Percentiles rank a stretch among this genome's conserved stretches.
phyloP scores from a whole-genome alignment of 2,329 filamentous ascomycete species.

The Ceratocystiopsis sp. region DNA sequence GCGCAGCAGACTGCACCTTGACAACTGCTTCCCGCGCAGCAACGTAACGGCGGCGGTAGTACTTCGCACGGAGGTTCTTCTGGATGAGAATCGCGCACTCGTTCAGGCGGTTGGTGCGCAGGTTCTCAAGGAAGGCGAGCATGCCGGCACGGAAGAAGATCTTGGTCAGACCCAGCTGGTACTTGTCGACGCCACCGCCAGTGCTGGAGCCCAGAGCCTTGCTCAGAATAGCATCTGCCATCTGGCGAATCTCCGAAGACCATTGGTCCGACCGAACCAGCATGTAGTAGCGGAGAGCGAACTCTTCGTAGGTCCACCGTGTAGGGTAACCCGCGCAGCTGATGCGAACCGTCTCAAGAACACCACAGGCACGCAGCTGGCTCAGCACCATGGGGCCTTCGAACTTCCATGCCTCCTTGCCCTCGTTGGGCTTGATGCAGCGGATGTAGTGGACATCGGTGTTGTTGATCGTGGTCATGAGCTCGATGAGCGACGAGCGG shows the following conservation, averaged over 20 bases:
- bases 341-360: slow-evolving; percentile 93
- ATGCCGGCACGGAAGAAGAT: slow-evolving; percentile 99
- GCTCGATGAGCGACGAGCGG: slow-evolving; percentile 92
- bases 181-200: slow-evolving; percentile 69
- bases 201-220: slow-evolving; percentile 71
- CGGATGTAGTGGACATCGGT: slow-evolving; percentile 98
- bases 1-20: slow-evolving; percentile 57
- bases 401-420: slow-evolving; percentile 92
- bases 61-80: slow-evolving; percentile 92
- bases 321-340: slow-evolving; percentile 95
- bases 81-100: slow-evolving; percentile 95
- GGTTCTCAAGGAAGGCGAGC: slow-evolving; percentile 92
- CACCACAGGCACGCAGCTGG: slow-evolving; percentile 94
- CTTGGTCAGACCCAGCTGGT: slow-evolving; percentile 93
- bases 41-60: slow-evolving; percentile 82
- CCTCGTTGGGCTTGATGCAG: slow-evolving; percentile 98
- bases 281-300: slow-evolving; percentile 96
- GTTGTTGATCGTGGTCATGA: slow-evolving; percentile 95
- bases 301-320: slow-evolving; percentile 97
- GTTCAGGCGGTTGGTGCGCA: slow-evolving; percentile 78
- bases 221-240: slow-evolving; percentile 82
- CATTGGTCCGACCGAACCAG: slow-evolving; percentile 75
- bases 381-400: slow-evolving; percentile 98
- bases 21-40: slow-evolving; percentile 72
- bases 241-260: slow-evolving; percentile 84